phyloP scores from a whole-genome alignment of 1,284 basidiomycete species.

The Xerocomus amazonicus region DNA sequence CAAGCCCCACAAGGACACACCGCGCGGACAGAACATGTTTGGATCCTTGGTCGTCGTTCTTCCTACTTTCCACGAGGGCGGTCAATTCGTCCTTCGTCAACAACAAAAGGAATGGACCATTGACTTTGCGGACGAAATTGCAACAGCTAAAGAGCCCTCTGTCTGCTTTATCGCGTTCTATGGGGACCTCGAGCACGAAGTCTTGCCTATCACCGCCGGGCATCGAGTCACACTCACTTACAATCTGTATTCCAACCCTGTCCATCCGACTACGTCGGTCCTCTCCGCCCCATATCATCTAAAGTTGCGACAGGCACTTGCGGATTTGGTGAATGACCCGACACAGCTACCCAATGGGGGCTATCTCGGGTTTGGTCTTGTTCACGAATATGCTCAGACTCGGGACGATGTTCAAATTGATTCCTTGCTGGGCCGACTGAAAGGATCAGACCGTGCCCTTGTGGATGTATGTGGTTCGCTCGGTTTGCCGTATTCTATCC shows the following conservation, averaged over 20 bases:
- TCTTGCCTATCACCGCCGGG: slow-evolving; percentile 37
- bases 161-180: slow-evolving; percentile 35
- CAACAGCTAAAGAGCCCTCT: slow-evolving; percentile 1
- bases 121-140: slow-evolving; percentile 16
- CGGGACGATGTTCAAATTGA: not conserved
- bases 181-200: slow-evolving; percentile 41
- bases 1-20: slow-evolving; percentile 32
- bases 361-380: slow-evolving; percentile 8
- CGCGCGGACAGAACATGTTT: slow-evolving; percentile 34
- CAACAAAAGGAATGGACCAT: slow-evolving; percentile 27
- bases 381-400: not conserved
- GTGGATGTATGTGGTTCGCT: slow-evolving; percentile 18
- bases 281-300: not conserved
- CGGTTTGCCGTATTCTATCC: slow-evolving; percentile 1
- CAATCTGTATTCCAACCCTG: slow-evolving; percentile 29
- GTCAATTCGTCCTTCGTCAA: slow-evolving; percentile 34
- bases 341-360: slow-evolving; percentile 1
- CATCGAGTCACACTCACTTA: slow-evolving; percentile 42
- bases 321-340: slow-evolving; percentile 36
- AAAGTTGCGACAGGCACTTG: slow-evolving; percentile 15
- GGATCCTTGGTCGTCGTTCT: slow-evolving; percentile 40
- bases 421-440: slow-evolving; percentile 2
- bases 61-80: slow-evolving; percentile 38
- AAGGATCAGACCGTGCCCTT: slow-evolving; percentile 37
- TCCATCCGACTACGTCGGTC: slow-evolving; percentile 5